Base-by-base conservation (phyloP, 352 stramenopile species). In the Pythium biforme region DNA sequence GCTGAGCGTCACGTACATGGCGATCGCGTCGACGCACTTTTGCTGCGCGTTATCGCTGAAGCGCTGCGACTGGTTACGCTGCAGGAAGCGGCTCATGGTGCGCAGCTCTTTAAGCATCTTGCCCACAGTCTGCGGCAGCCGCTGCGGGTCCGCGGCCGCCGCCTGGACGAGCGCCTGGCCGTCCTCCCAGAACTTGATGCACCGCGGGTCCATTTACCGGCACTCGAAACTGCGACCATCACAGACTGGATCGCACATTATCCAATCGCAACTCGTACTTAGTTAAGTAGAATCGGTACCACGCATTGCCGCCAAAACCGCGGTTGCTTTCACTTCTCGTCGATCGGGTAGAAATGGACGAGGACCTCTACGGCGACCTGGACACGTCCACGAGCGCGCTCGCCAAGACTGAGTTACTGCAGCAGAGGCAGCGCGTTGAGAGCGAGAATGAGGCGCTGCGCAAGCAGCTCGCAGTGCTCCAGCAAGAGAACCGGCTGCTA, bases 41-140 rank as follows among this genome's bases (percentile, higher is more conserved):
- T 89, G 82, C 70, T 94, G 83, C 40, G 86, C 83, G n/a, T 64
- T 76, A 60, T 92, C 83, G 52, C 80, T 86, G 64, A 93, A 92
- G 54, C 86, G 80, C 56, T 80, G 64, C 68, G 74, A 74, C 72
- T 93, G 86, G 68, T 94, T 94, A 34, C 81, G 84, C 57, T 88
- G 79, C 55, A 92, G 48, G 39, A 95, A 90, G 47, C 83, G 81
- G 43, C 79, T 84, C 67, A 92, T 86, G 20, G 77, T 90, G 48
- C 72, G 72, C 61, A 92, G 46, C 62, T 93, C 86, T 65, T 92
- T 91, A 39, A 78, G 58, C 41, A 90, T 81, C 48, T 88, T 93
- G 53, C 65, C 64, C 26, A 68, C 69, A 15, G 62, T 73, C 31
- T 77, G 55, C 29, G 70, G 51, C 19, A 71, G 59, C 19, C 66